Percentiles rank a stretch among this genome's conserved stretches.
Evolutionary conservation across 1,139 yeast species (phyloP).

Genomic region (Arxiozyma slooffiae): DNA sequence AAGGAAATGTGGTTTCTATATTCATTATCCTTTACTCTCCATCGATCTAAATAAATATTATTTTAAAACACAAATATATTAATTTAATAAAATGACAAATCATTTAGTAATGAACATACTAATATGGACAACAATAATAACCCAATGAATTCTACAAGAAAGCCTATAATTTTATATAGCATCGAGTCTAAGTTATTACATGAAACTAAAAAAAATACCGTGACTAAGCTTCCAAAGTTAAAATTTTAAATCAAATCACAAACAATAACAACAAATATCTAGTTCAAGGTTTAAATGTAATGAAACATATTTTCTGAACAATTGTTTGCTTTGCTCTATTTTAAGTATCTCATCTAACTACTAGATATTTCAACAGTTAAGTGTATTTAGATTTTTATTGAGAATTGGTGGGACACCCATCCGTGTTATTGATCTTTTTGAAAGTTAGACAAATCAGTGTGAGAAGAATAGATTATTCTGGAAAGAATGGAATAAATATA

Average conservation of each 20-base stretch:
- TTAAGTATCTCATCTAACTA: conserved; percentile 10
- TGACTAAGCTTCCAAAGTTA: conserved; percentile 1
- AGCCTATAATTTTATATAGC: background rate
- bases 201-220: conserved; percentile 1
- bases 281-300: background rate
- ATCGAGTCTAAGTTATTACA: background rate
- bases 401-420: conserved; percentile 68
- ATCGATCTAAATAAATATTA: background rate
- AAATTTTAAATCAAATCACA: background rate
- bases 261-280: conserved; percentile 1
- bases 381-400: conserved; percentile 55
- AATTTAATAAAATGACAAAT: background rate
- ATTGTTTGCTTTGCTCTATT: background rate
- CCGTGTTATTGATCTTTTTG: conserved; percentile 31
- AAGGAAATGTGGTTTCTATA: too few relatives aligned
- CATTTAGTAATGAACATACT: background rate
- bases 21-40: background rate
- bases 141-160: background rate
- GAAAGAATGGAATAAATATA: conserved; percentile 19
- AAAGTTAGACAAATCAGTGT: conserved; percentile 8
- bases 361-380: conserved; percentile 40
- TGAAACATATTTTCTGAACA: conserved; percentile 6
- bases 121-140: background rate
- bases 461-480: background rate
- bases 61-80: too few relatives aligned